These are phyloP conservation scores for Veloporphyrellus conicus DNA, from an alignment of 1,284 basidiomycete species.

Conservation along the genomic window DNA sequence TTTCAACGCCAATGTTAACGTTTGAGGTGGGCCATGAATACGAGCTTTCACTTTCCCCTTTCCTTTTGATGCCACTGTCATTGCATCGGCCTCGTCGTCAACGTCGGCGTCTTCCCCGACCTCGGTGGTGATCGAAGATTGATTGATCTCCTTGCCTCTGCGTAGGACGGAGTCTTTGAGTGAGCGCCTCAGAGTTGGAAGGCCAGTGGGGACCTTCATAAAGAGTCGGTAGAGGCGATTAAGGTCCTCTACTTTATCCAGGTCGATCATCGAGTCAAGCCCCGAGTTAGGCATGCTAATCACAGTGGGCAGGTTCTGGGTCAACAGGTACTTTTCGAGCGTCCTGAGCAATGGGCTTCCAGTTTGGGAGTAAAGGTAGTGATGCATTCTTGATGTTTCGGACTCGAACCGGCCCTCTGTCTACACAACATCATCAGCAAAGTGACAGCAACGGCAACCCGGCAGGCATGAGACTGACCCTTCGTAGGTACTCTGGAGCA, in stretches of 20 bases:
- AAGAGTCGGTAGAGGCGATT: slow-evolving; percentile 80
- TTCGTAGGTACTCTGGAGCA: slow-evolving; percentile 77
- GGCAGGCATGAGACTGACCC: slow-evolving; percentile 48
- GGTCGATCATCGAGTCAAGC: slow-evolving; percentile 83
- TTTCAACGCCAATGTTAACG: slow-evolving; percentile 63
- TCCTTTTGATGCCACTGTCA: slow-evolving; percentile 47
- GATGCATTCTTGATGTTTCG: slow-evolving; percentile 83
- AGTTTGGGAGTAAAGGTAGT: slow-evolving; percentile 83
- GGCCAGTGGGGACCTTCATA: slow-evolving; percentile 65
- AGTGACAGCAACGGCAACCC: neutral
- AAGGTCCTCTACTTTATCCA: slow-evolving; percentile 75
- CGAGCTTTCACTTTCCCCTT: slow-evolving; percentile 65
- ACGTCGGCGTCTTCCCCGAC: slow-evolving; percentile 36
- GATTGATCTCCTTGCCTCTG: slow-evolving; percentile 82
- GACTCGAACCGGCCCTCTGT: slow-evolving; percentile 80
- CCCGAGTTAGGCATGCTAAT: slow-evolving; percentile 84
- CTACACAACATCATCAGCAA: slow-evolving; percentile 43
- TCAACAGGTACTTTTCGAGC: slow-evolving; percentile 75
- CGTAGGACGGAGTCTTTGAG: slow-evolving; percentile 74
- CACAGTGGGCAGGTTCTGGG: slow-evolving; percentile 71
- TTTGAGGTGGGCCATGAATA: slow-evolving; percentile 42
- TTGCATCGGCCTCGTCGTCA: slow-evolving; percentile 37
- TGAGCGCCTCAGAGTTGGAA: slow-evolving; percentile 61
- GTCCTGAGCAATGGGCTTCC: slow-evolving; percentile 67
- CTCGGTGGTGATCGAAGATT: slow-evolving; percentile 41